A percentile compares a stretch with the other conserved stretches of the same genome.
Evolutionary conservation across 441 rosid genomes (phyloP).

Genomic region (Sinapis alba): DNA sequence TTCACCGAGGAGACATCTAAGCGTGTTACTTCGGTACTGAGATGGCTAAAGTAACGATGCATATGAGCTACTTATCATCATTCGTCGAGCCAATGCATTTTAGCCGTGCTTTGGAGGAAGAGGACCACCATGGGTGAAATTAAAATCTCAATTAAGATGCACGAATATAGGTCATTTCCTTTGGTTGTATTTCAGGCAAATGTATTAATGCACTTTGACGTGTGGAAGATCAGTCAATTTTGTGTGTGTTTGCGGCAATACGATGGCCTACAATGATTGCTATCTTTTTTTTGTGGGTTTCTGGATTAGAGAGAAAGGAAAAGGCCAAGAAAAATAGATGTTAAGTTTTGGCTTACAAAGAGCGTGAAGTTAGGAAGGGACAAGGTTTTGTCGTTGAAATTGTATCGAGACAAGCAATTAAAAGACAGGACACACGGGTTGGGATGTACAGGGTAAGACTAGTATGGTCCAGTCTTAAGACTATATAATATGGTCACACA

Average conservation of each 20-base stretch:
- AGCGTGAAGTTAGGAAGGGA: constrained; percentile 34
- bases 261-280: constrained; percentile 17
- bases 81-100: neutral
- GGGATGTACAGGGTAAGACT: constrained; percentile 36
- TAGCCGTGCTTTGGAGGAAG: neutral
- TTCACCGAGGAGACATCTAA: neutral
- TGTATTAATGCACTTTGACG: neutral
- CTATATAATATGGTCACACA: constrained; percentile 10
- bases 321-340: neutral
- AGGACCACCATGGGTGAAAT: neutral
- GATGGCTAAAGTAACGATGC: neutral
- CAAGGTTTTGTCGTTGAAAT: constrained; percentile 27
- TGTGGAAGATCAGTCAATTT: neutral
- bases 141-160: neutral
- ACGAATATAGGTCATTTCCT: neutral
- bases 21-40: neutral
- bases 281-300: constrained; percentile 22
- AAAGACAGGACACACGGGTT: constrained; percentile 43
- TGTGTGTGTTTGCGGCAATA: constrained; percentile 1
- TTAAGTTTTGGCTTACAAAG: constrained; percentile 20
- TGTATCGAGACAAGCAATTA: constrained; percentile 29
- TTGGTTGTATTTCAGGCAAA: neutral
- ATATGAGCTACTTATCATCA: neutral
- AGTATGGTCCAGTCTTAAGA: constrained; percentile 14
- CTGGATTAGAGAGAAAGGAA: constrained; percentile 10